Base-by-base conservation (phyloP, 1,284 basidiomycete species). In the Amylostereum areolatum region DNA sequence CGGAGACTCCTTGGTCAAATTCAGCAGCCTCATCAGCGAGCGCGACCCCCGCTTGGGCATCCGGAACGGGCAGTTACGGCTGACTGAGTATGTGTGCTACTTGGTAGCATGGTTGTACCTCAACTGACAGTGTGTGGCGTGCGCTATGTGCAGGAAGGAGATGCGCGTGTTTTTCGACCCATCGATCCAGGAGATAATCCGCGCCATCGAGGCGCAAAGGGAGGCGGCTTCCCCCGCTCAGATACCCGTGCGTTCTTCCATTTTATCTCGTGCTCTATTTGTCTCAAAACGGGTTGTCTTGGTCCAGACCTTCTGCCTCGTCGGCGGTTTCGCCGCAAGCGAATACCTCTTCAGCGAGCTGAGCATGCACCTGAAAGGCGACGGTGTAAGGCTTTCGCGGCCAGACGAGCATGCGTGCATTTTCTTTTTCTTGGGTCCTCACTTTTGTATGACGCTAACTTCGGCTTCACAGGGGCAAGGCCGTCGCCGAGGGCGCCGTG, bases 401-500 rank as follows among this genome's bases (percentile, higher is more conserved):
- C 73, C 74, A 1, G 68, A 73, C 39, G 65, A 62, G 32, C 65
- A 71, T 30, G 52, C 70, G 71, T 70, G 61, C 45, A 72, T 65
- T 4, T 12, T 43, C 10, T 43, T 12, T 29, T 9, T 37, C 29
- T 28, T 36, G 8, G 25, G 27, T 43, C 41, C 8, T 11, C 8
- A 18, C 7, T 29, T n/a, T 28, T 12, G 41, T n/a, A 24, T 10
- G 10, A 9, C 25, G 39, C 30, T 28, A 29, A 43, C 41, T 39
- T 18, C 18, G 18, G 18, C 8, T 5, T 18, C 10, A 4, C 25
- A 25, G 7, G 42, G 79, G 78, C 53, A 81, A 80, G 51, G 78
- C 76, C 1, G 80, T 80, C 1, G 71, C 78, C 0, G 74, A 80
- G 42, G 78, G 79, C 3, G 77, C 74, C 0, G 64, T 81, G 25